Evolutionary conservation across 2,329 filamentous ascomycete genomes (phyloP), one percentile per base, ranked within the genome.

Genomic region (Exophiala bonariae): DNA sequence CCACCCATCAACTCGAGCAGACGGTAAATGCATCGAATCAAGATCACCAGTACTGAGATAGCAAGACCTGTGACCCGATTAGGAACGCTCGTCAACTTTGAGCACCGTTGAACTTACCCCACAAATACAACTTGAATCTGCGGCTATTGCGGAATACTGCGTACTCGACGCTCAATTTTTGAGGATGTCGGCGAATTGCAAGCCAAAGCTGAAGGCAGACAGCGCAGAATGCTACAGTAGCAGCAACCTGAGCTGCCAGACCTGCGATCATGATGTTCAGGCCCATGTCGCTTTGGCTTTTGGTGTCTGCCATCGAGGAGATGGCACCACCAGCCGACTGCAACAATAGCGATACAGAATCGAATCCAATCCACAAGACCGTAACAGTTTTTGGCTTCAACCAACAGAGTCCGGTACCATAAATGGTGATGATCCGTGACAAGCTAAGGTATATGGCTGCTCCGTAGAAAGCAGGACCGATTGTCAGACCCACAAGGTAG

Each of bases 231-330:
- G 75, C 60, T 26, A 73, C 55, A 20, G 85, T 69, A n/a, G 46
- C 42, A 10, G 45, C 35, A 6, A 54, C 52, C 75, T 61, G 33
- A 73, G 54, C 26, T 84, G 69, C 4, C 35, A 55, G 50, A 45
- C 83, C 83, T 84, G 80, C 80, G 14, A 86, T 73, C 75, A 82
- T 83, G 65, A 85, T 77, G 60, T 85, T 69, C 52, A 78, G 74
- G n/a, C 81, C 83, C 0, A 60, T 56, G 14, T 58, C 44, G 1
- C 66, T 52, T 10, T 67, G 56, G n/a, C 61, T 61, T 5, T 66
- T 45, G 35, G 68, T 55, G 42, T 70, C 61, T n/a, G 74, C 68
- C 11, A 68, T 61, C 6, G 75, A 69, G 19, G 77, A 73, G 43
- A 83, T 61, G 22, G 69, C 80, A n/a, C 81, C 82, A 34, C 82